phyloP scores from a whole-genome alignment of 2,329 filamentous ascomycete genomes.

The Neoarthrinium moseri region DNA sequence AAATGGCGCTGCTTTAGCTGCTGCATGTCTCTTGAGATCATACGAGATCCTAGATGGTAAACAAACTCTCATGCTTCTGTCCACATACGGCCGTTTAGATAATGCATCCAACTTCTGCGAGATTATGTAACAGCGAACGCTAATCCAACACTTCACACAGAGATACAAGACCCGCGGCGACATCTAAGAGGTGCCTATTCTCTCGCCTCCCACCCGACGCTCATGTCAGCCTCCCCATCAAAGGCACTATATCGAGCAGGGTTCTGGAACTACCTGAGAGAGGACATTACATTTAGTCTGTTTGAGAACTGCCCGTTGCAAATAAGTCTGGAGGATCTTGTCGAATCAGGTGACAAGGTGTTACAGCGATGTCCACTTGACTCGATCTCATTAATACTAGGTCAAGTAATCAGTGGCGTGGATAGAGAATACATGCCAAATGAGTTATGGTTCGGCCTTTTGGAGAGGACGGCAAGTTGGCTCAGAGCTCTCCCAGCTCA shows the following conservation, averaged over 20 bases:
- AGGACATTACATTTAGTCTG: slow-evolving; percentile 54
- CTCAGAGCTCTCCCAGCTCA: slow-evolving; percentile 25
- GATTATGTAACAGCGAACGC: background rate
- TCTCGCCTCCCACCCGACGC: slow-evolving; percentile 26
- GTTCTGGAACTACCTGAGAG: slow-evolving; percentile 51
- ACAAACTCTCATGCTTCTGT: slow-evolving; percentile 10
- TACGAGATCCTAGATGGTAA: slow-evolving; percentile 47
- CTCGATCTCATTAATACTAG: slow-evolving; percentile 39
- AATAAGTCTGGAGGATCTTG: slow-evolving; percentile 33
- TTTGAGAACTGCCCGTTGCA: slow-evolving; percentile 40
- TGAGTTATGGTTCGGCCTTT: slow-evolving; percentile 18
- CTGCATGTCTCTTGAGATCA: slow-evolving; percentile 45
- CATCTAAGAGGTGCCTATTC: slow-evolving; percentile 47
- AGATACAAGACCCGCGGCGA: slow-evolving; percentile 39
- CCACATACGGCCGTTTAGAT: background rate
- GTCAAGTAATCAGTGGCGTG: slow-evolving; percentile 38
- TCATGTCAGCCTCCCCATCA: slow-evolving; percentile 4
- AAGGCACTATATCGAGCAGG: slow-evolving; percentile 36
- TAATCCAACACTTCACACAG: slow-evolving; percentile 15
- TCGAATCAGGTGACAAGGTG: slow-evolving; percentile 5
- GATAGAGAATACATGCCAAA: slow-evolving; percentile 20
- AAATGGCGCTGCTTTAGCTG: slow-evolving; percentile 40
- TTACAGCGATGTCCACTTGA: slow-evolving; percentile 35
- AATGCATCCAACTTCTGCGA: background rate
- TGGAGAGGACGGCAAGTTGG: slow-evolving; percentile 29